Percentiles rank a stretch among this genome's conserved stretches.
phyloP scores from a whole-genome alignment of 257 asterid genomes.

The Solanum raphanifolium region DNA sequence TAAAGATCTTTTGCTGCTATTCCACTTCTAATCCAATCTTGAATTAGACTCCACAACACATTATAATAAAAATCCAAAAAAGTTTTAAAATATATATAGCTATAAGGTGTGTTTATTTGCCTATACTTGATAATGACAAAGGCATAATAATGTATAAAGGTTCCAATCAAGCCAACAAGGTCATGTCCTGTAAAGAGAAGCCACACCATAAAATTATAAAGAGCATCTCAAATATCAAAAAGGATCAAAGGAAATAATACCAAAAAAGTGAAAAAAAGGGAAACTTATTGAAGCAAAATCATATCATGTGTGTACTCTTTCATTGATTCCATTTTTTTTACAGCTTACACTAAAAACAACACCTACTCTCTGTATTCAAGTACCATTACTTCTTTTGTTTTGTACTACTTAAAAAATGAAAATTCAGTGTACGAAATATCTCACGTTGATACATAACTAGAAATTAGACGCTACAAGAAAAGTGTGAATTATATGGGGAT shows the following conservation, averaged over 20 bases:
- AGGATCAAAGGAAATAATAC: not conserved
- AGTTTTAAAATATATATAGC: not conserved
- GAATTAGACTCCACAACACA: not conserved
- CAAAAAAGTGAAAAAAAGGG: not conserved
- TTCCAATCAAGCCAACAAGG: not conserved
- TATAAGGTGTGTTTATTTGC: not conserved
- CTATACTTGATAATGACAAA: not conserved
- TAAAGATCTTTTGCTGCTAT: not conserved
- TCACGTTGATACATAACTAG: accelerated
- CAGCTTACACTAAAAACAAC: not conserved
- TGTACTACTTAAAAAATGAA: not conserved
- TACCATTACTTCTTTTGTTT: not conserved
- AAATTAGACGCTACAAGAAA: not conserved
- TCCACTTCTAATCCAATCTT: not conserved
- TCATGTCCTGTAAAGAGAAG: not conserved
- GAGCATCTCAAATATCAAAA: not conserved
- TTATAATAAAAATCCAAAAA: not conserved
- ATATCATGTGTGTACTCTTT: not conserved
- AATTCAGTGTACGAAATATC: not conserved
- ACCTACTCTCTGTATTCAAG: not conserved
- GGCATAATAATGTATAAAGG: not conserved
- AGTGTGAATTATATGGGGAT: too few species aligned
- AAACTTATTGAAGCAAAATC: not conserved
- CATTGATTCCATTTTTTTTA: not conserved
- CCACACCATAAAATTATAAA: not conserved